phyloP scores from a whole-genome alignment of 1,284 basidiomycete species.

The Sporisorium reilianum region DNA sequence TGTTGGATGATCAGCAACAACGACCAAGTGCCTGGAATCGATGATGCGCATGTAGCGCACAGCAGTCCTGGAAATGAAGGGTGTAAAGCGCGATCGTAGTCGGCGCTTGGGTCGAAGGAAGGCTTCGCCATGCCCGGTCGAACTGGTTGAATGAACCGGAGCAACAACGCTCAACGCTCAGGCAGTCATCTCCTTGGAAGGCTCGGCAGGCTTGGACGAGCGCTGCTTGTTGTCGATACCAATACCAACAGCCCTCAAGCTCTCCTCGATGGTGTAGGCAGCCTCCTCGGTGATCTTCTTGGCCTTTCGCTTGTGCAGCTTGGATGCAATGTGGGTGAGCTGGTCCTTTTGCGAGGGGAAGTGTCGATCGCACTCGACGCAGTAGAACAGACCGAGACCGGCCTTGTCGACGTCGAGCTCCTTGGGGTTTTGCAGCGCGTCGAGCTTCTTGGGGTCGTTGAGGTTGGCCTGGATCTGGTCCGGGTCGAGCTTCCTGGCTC shows the following conservation, averaged over 20 bases:
- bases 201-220: constrained; percentile 19
- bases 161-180: constrained; percentile 4
- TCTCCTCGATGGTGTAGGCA: constrained; percentile 67
- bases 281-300: constrained; percentile 64
- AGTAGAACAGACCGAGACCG: constrained; percentile 69
- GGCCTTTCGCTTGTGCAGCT: constrained; percentile 65
- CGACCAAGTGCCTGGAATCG: too few relatives aligned
- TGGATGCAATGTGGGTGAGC: constrained; percentile 61
- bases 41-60: too few relatives aligned
- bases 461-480: constrained; percentile 67
- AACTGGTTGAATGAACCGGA: neutral
- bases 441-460: constrained; percentile 54
- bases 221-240: constrained; percentile 66
- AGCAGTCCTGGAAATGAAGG: too few relatives aligned
- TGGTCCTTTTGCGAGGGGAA: constrained; percentile 64
- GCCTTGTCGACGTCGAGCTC: constrained; percentile 66
- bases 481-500: constrained; percentile 66
- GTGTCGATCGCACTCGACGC: constrained; percentile 67
- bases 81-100: neutral
- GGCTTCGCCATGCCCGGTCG: neutral
- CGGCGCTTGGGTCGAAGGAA: neutral
- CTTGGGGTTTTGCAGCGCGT: constrained; percentile 58
- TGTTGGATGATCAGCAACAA: neutral
- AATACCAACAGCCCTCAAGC: constrained; percentile 60
- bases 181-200: constrained; percentile 23